Evolutionary conservation across 2,329 filamentous ascomycete species (phyloP), one percentile per base, ranked within the genome.

Genomic region (Xylaria multiplex): DNA sequence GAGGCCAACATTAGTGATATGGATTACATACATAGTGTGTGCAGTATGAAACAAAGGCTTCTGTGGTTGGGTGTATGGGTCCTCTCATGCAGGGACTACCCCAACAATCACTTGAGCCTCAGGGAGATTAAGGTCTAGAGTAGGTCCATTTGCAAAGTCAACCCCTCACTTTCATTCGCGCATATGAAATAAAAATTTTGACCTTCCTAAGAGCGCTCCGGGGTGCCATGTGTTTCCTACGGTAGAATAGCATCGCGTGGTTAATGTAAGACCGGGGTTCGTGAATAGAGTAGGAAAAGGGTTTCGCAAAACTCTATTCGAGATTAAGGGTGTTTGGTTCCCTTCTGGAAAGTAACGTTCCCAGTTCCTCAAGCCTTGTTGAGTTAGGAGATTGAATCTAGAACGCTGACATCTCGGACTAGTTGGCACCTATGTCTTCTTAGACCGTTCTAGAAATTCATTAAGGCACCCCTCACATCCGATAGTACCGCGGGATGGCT

Each of bases 381-480:
- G 32, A 37, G 13, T 24, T 52, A 24, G 42, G 45, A 13, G 19
- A 24, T 30, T 22, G 64, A 52, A 45, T 66, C 64, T 66, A 66
- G 64, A 66, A 63, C 55, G 50, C 64, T 16, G 54, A 55, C 59
- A 2, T 42, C 48, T 45, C 48, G 57, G 52, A 32, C 53, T 57
- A 22, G 52, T 59, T 30, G 35, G 24, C 24, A 42, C 40, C 27
- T 27, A 14, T 8, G 19, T 19, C 22, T 55, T 4, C n/a, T 45
- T 35, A 11, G 64, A 50, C 59, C 50, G 59, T 63, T 66, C 64
- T 63, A 63, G 59, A 66, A 66, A 62, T 6, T 43, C 22, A 35
- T 32, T 22, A 32, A 35, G 42, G 13, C 30, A 49, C 37, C 27
- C 50, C 19, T 24, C 32, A 55, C 14, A 19, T 30, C 40, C 35